Evolutionary conservation across 768 basidiomycete species (phyloP).

Genomic region (Rhodotorula sphaerocarpa): DNA sequence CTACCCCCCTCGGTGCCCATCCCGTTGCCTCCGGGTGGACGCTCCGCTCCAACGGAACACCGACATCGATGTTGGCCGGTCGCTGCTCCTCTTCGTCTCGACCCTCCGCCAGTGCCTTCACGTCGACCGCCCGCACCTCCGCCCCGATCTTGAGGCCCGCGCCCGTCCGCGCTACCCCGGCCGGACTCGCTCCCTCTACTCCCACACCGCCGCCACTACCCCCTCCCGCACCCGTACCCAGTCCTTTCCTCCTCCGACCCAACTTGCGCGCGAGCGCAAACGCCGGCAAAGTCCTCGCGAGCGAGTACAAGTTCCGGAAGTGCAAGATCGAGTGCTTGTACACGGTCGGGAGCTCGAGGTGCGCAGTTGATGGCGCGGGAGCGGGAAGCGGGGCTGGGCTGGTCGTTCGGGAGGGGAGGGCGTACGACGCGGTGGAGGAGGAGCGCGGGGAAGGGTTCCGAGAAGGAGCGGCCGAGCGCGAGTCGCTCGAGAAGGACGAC

Average conservation of each 20-base stretch:
- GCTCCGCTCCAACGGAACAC: too few species aligned
- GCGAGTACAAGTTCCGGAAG: constrained; percentile 35
- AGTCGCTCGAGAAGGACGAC: constrained; percentile 4
- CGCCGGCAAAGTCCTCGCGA: constrained; percentile 29
- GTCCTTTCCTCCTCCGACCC: background rate
- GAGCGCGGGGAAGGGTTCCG: too few species aligned
- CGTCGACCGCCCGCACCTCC: background rate
- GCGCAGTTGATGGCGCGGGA: background rate
- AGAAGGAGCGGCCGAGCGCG: too few species aligned
- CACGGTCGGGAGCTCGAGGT: constrained; percentile 28
- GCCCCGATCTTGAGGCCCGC: constrained; percentile 13
- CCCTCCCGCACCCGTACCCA: background rate
- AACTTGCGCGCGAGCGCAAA: constrained; percentile 18
- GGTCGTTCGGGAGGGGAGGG: background rate
- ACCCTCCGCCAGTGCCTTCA: background rate
- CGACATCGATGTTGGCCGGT: too few species aligned
- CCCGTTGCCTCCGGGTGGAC: too few species aligned
- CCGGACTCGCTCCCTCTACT: too few species aligned
- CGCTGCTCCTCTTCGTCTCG: background rate
- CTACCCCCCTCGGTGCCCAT: too few species aligned
- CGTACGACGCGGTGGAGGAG: too few species aligned
- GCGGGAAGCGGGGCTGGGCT: too few species aligned
- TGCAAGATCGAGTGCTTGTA: constrained; percentile 40
- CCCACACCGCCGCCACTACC: too few species aligned
- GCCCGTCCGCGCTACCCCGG: background rate